Evolutionary conservation across 2,329 filamentous ascomycete genomes (phyloP), one percentile per base, ranked within the genome.

Genomic region (Fusarium miscanthi): DNA sequence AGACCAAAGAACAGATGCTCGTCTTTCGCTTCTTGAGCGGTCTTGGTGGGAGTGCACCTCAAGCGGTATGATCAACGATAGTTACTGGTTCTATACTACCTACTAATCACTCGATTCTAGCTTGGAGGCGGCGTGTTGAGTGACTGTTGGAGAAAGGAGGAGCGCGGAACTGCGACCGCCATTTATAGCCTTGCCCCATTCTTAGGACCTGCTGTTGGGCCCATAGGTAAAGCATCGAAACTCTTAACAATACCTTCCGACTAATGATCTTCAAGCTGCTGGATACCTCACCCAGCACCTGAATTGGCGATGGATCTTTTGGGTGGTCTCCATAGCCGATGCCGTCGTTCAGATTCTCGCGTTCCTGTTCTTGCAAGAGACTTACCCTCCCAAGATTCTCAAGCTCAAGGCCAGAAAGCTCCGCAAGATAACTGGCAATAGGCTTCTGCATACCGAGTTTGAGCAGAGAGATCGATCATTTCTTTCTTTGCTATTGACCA

Each of bases 21-120:
- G 80, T 83, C 6, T 88, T 87, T 70, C 84, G 86, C 3, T 85
- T 88, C 54, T 73, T 88, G 11, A 83, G 82, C 67, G 87, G 86
- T 8, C 65, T 86, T 1, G 84, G 83, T 6, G 84, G 83, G 7
- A 84, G 83, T 33, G 83, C 84, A 4, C 84, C 84, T 11, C 81
- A 86, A 73, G 86, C 86, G 46, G 82, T 80, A 72, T 13, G 79
- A 14, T 8, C 27, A n/a, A 3, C 6, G 3, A 23, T 6, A 12
- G 19, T 17, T 7, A 13, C 13, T 3, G 2, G 3, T 1, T 33
- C 3, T 6, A n/a, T 38, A 5, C 5, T 9, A 14, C 23, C 17
- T 8, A 30, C 58, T 71, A 31, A 71, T 16, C 3, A 6, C 13
- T 54, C 16, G 23, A 13, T 7, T 12, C 17, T 16, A 80, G 79